Percentiles rank a stretch among this genome's conserved stretches.
Evolutionary conservation across 441 rosid species (phyloP).

Genomic region (Lagerstroemia fauriei): DNA sequence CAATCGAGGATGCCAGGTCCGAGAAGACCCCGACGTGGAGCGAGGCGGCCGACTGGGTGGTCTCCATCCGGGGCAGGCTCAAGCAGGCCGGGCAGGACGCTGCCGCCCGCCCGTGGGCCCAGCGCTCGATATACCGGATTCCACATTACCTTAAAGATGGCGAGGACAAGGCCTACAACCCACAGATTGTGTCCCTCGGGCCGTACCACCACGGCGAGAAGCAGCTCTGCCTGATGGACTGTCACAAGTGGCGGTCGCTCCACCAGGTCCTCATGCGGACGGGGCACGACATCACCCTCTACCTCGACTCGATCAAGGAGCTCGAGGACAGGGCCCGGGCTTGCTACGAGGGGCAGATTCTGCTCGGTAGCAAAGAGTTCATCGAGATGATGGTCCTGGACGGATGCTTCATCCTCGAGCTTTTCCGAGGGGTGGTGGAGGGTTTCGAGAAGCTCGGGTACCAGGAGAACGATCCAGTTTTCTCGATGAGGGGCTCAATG

Average conservation of each 20-base stretch:
- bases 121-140: conserved; percentile 65
- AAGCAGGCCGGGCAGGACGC: conserved; percentile 68
- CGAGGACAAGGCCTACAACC: conserved; percentile 72
- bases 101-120: conserved; percentile 55
- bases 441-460: conserved; percentile 70
- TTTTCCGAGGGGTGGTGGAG: conserved; percentile 66
- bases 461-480: conserved; percentile 75
- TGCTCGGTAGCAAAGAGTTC: conserved; percentile 64
- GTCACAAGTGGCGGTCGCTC: conserved; percentile 81
- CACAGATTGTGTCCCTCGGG: conserved; percentile 76
- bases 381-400: conserved; percentile 85
- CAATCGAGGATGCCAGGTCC: not conserved
- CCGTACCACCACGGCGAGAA: conserved; percentile 77
- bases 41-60: too few species aligned
- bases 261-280: conserved; percentile 60
- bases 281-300: conserved; percentile 49
- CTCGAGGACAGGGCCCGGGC: conserved; percentile 68
- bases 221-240: conserved; percentile 67
- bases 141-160: conserved; percentile 73
- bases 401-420: conserved; percentile 76
- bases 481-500: conserved; percentile 81
- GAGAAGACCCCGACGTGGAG: not conserved
- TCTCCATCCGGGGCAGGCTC: conserved; percentile 61
- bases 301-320: conserved; percentile 62
- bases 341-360: conserved; percentile 61